phyloP scores from a whole-genome alignment of 2,329 filamentous ascomycete genomes.

The Aulographum hederae region DNA sequence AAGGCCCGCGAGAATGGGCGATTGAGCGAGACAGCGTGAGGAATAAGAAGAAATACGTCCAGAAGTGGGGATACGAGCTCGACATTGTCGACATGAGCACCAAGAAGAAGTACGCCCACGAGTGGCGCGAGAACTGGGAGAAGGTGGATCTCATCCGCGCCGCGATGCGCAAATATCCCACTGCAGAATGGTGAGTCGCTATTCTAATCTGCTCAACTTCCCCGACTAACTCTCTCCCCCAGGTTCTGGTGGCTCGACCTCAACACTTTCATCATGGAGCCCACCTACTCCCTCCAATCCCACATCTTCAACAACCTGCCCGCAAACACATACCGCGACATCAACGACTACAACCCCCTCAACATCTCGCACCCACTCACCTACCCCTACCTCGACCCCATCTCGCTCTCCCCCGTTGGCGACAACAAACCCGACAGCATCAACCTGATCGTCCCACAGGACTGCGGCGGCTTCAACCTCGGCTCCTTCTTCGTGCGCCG shows the following conservation, averaged over 20 bases:
- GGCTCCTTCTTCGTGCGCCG: constrained; percentile 86
- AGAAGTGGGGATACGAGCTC: constrained; percentile 82
- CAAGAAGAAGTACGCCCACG: constrained; percentile 95
- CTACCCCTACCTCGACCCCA: constrained; percentile 56
- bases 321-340: constrained; percentile 72
- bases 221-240: constrained; percentile 3
- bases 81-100: constrained; percentile 98
- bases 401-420: constrained; percentile 53
- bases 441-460: constrained; percentile 77
- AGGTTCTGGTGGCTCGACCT: constrained; percentile 99
- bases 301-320: constrained; percentile 76
- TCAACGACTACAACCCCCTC: constrained; percentile 88
- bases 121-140: constrained; percentile 99
- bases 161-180: constrained; percentile 78
- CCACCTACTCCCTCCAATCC: constrained; percentile 68
- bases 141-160: constrained; percentile 90
- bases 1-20: constrained; percentile 91
- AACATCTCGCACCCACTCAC: constrained; percentile 76
- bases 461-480: constrained; percentile 90
- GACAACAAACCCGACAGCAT: constrained; percentile 65
- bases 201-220: background rate
- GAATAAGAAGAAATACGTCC: constrained; percentile 83
- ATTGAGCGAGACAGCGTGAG: constrained; percentile 90
- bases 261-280: constrained; percentile 97
- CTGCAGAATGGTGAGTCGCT: constrained; percentile 72